Conservation (phyloP, 1,284 basidiomycete genomes). For the Trichosporon faecale region DNA sequence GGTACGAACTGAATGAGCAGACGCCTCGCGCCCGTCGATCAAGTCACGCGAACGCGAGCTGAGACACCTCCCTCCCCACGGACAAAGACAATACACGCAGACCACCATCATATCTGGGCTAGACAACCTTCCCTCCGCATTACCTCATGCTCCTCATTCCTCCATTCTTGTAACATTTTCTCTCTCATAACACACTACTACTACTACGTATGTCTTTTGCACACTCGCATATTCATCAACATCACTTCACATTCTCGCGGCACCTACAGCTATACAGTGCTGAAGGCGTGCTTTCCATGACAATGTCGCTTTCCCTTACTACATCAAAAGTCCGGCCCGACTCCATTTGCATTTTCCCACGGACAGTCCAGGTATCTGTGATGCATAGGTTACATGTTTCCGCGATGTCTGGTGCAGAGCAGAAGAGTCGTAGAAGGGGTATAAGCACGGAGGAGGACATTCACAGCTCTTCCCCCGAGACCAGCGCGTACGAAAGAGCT, state of each 20-base stretch:
- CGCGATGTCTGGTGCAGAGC: no score
- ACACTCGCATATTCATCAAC: not conserved
- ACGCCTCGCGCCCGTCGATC: conserved; percentile 1
- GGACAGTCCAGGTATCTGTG: conserved; percentile 8
- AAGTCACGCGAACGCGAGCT: conserved; percentile 6
- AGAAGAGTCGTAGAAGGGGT: no score
- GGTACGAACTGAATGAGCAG: conserved; percentile 6
- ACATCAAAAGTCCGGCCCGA: not conserved
- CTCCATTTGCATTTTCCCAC: conserved; percentile 1
- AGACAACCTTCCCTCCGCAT: not conserved
- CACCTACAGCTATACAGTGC: not conserved
- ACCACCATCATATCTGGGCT: not conserved
- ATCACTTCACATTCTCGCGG: not conserved
- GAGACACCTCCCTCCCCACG: not conserved
- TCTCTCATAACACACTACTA: not conserved
- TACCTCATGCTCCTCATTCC: not conserved
- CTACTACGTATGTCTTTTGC: not conserved
- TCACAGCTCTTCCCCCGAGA: no score
- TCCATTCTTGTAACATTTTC: not conserved
- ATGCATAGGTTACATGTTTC: not conserved
- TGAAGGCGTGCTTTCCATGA: not conserved
- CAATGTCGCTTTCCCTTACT: not conserved
- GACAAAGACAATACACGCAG: not conserved
- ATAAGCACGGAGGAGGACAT: no score
- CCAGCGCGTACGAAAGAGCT: no score